phyloP scores from a whole-genome alignment of 305 asterid genomes.

The Andrographis paniculata region DNA sequence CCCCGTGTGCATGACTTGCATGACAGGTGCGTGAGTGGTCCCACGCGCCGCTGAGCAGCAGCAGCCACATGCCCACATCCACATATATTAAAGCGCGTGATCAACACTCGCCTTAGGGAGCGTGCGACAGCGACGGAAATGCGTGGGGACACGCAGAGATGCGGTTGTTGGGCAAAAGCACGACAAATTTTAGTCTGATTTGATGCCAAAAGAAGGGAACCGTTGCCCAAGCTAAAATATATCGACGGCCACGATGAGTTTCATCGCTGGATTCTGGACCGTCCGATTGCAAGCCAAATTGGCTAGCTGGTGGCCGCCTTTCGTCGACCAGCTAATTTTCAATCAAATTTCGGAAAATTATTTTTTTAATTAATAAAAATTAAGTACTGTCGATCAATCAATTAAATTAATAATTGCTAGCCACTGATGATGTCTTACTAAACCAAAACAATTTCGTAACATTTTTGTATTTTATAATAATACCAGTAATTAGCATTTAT shows the following conservation, averaged over 20 bases:
- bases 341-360: no score
- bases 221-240: no score
- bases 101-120: neutral
- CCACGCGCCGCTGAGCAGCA: conserved; percentile 15
- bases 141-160: conserved; percentile 2
- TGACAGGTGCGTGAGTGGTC: conserved; percentile 12
- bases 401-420: no score
- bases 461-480: no score
- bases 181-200: conserved; percentile 11
- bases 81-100: conserved; percentile 3
- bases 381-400: no score
- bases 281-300: conserved; percentile 2
- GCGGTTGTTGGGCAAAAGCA: conserved; percentile 22
- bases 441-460: no score
- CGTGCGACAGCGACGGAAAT: no score
- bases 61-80: conserved; percentile 23
- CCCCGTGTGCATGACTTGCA: conserved; percentile 37
- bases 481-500: conserved; percentile 3
- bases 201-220: no score
- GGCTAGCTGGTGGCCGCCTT: no score
- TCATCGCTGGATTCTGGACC: neutral
- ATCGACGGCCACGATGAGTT: conserved; percentile 20
- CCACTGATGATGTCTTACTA: no score
- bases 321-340: no score
- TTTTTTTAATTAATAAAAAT: no score